Evolutionary conservation across 176 grass and related monocot genomes (phyloP).

Genomic region (Canna indica): DNA sequence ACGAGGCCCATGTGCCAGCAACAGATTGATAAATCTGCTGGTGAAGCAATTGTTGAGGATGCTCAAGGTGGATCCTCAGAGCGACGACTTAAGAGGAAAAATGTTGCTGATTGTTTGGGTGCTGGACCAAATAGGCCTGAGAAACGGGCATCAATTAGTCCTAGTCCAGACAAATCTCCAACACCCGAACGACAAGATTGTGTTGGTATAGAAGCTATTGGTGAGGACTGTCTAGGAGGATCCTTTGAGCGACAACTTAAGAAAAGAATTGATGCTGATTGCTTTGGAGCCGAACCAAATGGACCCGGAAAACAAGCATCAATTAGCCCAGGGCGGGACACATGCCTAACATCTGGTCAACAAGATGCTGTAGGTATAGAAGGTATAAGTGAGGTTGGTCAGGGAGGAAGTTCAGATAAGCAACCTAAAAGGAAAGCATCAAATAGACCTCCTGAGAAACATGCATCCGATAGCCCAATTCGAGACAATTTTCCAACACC

Average conservation of each 20-base stretch:
- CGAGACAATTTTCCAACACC: too few species aligned
- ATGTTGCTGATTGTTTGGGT: neutral
- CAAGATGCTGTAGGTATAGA: neutral
- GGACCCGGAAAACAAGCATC: neutral
- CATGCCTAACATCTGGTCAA: conserved; percentile 2
- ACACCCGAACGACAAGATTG: conserved; percentile 14
- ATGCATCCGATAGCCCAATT: too few species aligned
- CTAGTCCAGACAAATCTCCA: conserved; percentile 22
- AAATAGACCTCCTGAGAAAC: too few species aligned
- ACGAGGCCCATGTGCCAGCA: conserved; percentile 32
- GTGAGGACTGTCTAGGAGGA: neutral
- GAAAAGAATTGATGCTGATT: conserved; percentile 3
- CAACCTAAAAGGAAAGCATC: too few species aligned
- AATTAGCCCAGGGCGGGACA: conserved; percentile 13
- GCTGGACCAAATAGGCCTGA: neutral
- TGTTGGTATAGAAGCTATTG: neutral
- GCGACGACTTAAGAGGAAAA: conserved; percentile 11
- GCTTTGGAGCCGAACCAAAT: neutral
- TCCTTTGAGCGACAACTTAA: neutral
- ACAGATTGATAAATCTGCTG: conserved; percentile 30
- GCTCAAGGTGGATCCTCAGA: conserved; percentile 4
- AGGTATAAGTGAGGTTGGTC: too few species aligned
- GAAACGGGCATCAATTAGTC: conserved; percentile 12
- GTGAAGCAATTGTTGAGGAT: conserved; percentile 23
- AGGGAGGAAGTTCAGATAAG: too few species aligned